Percentiles rank a stretch among this genome's conserved stretches.
phyloP scores from a whole-genome alignment of 2,329 filamentous ascomycete species.

The Coniochaeta sp. region DNA sequence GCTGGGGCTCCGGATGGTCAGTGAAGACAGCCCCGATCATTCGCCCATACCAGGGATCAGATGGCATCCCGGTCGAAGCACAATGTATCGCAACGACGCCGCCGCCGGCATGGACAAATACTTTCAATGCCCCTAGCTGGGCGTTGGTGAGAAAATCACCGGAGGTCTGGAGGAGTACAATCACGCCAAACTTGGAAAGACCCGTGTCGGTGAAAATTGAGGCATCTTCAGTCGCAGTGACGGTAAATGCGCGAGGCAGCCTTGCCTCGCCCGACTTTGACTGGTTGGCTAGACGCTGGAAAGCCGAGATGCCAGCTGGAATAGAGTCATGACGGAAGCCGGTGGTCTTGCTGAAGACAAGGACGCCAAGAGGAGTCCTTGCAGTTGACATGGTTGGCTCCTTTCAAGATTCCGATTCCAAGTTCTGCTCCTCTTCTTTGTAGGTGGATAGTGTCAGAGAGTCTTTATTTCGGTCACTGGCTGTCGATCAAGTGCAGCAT shows the following conservation, averaged over 20 bases:
- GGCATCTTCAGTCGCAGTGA: conserved; percentile 28
- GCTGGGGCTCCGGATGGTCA: conserved; percentile 28
- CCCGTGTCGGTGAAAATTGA: conserved; percentile 19
- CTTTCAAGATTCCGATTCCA: not conserved
- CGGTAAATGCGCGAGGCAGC: conserved; percentile 17
- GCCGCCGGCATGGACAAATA: conserved; percentile 24
- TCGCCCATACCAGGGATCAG: conserved; percentile 25
- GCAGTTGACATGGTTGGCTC: not conserved
- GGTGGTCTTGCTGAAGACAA: conserved; percentile 30
- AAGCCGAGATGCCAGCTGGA: conserved; percentile 22
- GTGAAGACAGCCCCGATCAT: conserved; percentile 30
- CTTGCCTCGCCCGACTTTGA: conserved; percentile 3
- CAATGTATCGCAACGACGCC: conserved; percentile 33
- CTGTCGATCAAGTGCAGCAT: no score
- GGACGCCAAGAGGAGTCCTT: conserved; percentile 11
- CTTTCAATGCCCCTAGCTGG: conserved; percentile 24
- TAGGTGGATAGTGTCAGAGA: no score
- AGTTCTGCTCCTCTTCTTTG: not conserved
- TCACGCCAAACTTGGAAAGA: conserved; percentile 23
- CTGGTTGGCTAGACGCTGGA: conserved; percentile 19
- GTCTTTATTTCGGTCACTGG: no score
- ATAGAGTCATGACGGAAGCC: conserved; percentile 31
- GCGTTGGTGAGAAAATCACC: conserved; percentile 25
- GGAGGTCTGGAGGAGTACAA: conserved; percentile 30
- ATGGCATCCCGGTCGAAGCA: conserved; percentile 24